Base-by-base conservation (phyloP, 176 grass and related monocot species). In the Aegilops sharonensis region DNA sequence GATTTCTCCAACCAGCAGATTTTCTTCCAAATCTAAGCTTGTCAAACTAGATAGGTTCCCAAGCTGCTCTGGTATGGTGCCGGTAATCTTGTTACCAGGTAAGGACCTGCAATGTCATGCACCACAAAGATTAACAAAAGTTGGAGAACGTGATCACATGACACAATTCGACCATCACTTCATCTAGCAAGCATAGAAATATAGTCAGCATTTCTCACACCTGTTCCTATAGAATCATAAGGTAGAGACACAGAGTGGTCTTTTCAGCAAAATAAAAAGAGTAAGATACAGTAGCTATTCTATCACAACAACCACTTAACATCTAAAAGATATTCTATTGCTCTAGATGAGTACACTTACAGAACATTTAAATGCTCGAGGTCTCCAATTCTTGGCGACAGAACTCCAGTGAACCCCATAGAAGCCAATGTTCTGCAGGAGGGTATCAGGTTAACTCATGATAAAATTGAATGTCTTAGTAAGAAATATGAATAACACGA, bases 381-480 rank as follows among this genome's bases (percentile, higher is more conserved):
- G 12, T 95, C 91, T 79, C 96, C 96, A 72, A 98, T 98, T 89
- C 89, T 91, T 91, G 93, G 82, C 52, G 96, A 98, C 25, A 98
- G 66, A 68, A 89, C 88, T 84, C 96, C 96, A 71, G 85, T 92
- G 85, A 98, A 98, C 83, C 96, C 96, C 90, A 95, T 91, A 77
- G 88, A 88, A 91, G 96, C 90, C 79, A 98, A 87, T 86, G 96
- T 95, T 88, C 96, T 98, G 91, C 88, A 88, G 35, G 52, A 84
- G 64, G 34, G 37, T 36, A 81, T 84, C 81, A 68, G 47, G 68
- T 78, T 65, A 68, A 87, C 66, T 87, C 43, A 20, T 18, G 18
- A 64, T 72, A 21, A 72, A 65, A 79, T 3, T 52, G 66, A 21
- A 60, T 34, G 1, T 64, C 5, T 39, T 78, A 31, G 21, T 54